A percentile compares a stretch with the other conserved stretches of the same genome.
phyloP scores from a whole-genome alignment of 2,329 filamentous ascomycete genomes.

The Chalaropsis thielavioides region DNA sequence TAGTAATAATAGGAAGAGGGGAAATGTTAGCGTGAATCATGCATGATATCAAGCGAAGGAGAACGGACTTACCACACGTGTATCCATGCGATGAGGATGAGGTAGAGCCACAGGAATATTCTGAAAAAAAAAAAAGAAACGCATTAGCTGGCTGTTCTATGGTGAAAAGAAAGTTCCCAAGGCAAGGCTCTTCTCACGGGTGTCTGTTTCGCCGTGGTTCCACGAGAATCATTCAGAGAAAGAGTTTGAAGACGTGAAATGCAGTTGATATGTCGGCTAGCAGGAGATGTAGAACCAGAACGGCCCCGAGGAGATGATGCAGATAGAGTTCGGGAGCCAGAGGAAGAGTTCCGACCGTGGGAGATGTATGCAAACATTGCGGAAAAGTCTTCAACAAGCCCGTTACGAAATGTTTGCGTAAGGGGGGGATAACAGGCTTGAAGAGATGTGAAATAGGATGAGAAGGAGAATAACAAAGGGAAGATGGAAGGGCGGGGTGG shows the following conservation, averaged over 20 bases:
- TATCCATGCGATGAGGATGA: neutral
- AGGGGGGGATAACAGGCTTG: neutral
- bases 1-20: neutral
- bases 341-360: conserved; percentile 4
- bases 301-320: neutral
- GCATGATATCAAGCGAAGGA: neutral
- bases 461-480: neutral
- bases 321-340: neutral
- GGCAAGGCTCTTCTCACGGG: neutral
- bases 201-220: neutral
- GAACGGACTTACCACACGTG: neutral
- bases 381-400: conserved; percentile 5
- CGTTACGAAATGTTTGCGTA: neutral
- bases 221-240: conserved; percentile 2
- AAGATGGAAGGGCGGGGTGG: neutral
- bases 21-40: neutral
- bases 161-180: neutral
- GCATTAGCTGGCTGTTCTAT: neutral
- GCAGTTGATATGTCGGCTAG: neutral
- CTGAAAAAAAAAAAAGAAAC: neutral
- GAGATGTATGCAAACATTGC: conserved; percentile 13
- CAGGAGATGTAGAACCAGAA: conserved; percentile 4
- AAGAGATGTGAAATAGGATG: conserved; percentile 6
- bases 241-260: conserved; percentile 2
- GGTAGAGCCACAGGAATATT: conserved; percentile 1